Percentiles rank a stretch among this genome's conserved stretches.
phyloP scores from a whole-genome alignment of 306 rosid species.

The Vigna reflexopilosa region DNA sequence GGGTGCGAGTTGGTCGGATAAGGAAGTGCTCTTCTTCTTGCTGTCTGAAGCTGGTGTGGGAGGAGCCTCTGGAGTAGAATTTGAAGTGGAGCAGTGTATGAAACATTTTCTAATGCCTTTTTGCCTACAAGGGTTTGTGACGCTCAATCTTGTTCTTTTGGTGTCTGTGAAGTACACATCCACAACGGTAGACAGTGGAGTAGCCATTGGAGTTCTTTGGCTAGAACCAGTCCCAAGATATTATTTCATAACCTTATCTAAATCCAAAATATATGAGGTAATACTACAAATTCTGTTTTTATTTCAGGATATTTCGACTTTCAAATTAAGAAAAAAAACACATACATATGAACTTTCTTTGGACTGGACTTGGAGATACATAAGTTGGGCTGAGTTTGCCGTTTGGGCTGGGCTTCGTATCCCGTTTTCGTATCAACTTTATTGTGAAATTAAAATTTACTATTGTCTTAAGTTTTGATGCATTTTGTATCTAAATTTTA shows the following conservation, averaged over 20 bases:
- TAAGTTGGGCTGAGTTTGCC: neutral
- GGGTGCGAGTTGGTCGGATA: constrained; percentile 85
- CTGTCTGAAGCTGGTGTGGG: constrained; percentile 40
- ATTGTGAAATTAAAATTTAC: too few relatives aligned
- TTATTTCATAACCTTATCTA: constrained; percentile 50
- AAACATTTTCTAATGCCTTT: constrained; percentile 39
- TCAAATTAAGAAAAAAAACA: neutral
- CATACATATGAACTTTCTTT: neutral
- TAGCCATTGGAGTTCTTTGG: constrained; percentile 59
- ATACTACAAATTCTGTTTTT: neutral
- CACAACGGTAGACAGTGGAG: constrained; percentile 60
- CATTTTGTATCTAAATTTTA: too few relatives aligned
- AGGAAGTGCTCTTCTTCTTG: constrained; percentile 60
- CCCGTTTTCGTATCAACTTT: too few relatives aligned
- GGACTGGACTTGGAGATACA: neutral
- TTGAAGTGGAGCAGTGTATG: constrained; percentile 55
- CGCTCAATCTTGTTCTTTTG: constrained; percentile 59
- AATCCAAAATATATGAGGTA: neutral
- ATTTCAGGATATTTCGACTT: neutral
- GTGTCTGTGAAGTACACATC: constrained; percentile 63
- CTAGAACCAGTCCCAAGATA: neutral
- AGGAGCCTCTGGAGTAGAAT: constrained; percentile 53
- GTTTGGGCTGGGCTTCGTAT: too few relatives aligned
- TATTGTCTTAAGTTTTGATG: too few relatives aligned
- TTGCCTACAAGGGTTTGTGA: constrained; percentile 43